Base-by-base conservation (phyloP, 2,329 filamentous ascomycete genomes). In the Scortechinia acanthostroma region DNA sequence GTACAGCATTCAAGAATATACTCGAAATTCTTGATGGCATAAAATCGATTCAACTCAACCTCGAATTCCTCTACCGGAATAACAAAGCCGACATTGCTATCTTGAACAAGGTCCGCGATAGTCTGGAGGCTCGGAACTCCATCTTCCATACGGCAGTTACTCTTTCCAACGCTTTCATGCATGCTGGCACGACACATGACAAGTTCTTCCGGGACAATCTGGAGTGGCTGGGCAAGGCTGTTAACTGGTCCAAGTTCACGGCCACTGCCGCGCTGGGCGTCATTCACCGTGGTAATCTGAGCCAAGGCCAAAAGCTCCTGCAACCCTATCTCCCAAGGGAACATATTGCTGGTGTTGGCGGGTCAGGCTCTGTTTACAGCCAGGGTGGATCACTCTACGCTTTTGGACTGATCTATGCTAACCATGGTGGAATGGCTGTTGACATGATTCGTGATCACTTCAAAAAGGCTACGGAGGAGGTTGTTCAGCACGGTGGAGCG, bases 181-280 rank as follows among this genome's bases (percentile, higher is more conserved):
- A 98, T 61, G 91, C 95, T 45, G 94, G 93, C 48, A 98, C 93
- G 1, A 96, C 91, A 0, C 93, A 95, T 56, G 93, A 98, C 68
- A 94, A 91, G 58, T 98, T 98, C 70, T 97, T 98, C 80, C 80
- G 94, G 4, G 90, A 97, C 58, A 98, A 98, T 60, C 69, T 98
- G 20, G 93, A 98, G 53, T 98, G 93, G 93, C 70, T 98, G 3
- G 91, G 91, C 49, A 98, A 97, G 71, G 93, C 93, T 21, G 90
- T 97, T 42, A 98, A 98, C 70, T 98, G 93, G 93, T 96, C 91
- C 49, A 98, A 98, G 63, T 98, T 98, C 62, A 96, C 93, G 1
- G 93, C 93, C 14, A 98, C 93, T 3, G 93, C 93, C 46, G 93
- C 93, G 4, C 73, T 98, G 4, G 93, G 93, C 63, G 93, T 97